Evolutionary conservation across 495 filamentous ascomycete species (phyloP).

Genomic region (Hyaloscypha finlandica): DNA sequence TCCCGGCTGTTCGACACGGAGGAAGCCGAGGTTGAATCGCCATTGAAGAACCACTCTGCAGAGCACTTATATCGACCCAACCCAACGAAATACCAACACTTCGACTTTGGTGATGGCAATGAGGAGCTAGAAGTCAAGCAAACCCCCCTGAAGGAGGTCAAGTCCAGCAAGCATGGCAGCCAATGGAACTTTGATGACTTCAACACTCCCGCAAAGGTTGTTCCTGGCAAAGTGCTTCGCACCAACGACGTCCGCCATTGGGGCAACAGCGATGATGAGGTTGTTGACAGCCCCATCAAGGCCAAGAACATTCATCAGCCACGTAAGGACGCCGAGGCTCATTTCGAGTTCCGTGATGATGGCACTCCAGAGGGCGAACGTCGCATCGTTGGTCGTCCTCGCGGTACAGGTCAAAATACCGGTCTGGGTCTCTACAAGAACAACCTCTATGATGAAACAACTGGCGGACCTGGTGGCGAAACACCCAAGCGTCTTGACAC

Average conservation of each 20-base stretch:
- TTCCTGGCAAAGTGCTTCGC: conserved; percentile 47
- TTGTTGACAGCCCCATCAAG: conserved; percentile 58
- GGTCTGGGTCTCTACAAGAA: conserved; percentile 77
- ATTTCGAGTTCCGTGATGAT: conserved; percentile 73
- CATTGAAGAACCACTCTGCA: conserved; percentile 32
- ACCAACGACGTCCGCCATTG: conserved; percentile 68
- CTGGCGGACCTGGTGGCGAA: conserved; percentile 48
- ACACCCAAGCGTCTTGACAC: conserved; percentile 66
- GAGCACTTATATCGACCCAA: conserved; percentile 59
- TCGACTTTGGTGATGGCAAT: conserved; percentile 74
- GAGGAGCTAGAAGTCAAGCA: conserved; percentile 46
- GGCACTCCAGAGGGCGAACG: conserved; percentile 41
- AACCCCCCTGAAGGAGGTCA: conserved; percentile 41
- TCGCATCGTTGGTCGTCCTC: conserved; percentile 36
- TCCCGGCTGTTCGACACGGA: conserved; percentile 68
- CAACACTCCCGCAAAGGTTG: conserved; percentile 70
- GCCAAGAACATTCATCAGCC: conserved; percentile 59
- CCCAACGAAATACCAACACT: conserved; percentile 81
- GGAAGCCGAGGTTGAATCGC: conserved; percentile 42
- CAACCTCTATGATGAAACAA: conserved; percentile 63
- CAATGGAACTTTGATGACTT: conserved; percentile 90
- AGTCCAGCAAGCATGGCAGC: conserved; percentile 62
- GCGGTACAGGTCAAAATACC: conserved; percentile 57
- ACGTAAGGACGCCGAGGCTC: conserved; percentile 75
- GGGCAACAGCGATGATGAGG: conserved; percentile 67